These are phyloP conservation scores for Amanita brunnescens DNA, from an alignment of 768 basidiomycete species.

Conservation along the genomic window DNA sequence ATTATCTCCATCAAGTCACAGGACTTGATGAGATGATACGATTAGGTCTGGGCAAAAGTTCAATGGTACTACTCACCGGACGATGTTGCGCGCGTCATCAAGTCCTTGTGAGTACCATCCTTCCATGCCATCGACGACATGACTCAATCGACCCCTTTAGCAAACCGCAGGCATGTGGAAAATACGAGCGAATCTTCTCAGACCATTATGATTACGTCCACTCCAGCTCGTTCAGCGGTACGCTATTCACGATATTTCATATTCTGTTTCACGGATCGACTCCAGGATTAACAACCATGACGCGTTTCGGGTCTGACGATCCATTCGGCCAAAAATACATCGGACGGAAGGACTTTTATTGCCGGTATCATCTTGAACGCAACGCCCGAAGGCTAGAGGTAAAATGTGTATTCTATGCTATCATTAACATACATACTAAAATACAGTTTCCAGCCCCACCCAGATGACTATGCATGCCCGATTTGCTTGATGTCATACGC, in stretches of 20 bases:
- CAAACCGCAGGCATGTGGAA: slow-evolving; percentile 31
- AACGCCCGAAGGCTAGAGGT: slow-evolving; percentile 15
- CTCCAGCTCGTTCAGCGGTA: slow-evolving; percentile 36
- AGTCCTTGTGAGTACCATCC: slow-evolving; percentile 36
- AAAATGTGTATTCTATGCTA: slow-evolving; percentile 16
- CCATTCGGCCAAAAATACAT: slow-evolving; percentile 31
- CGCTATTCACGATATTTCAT: background rate
- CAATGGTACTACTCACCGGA: slow-evolving; percentile 47
- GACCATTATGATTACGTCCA: slow-evolving; percentile 33
- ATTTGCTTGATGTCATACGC: slow-evolving; percentile 39
- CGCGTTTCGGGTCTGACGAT: slow-evolving; percentile 25
- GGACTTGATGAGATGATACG: too few species aligned
- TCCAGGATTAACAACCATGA: background rate
- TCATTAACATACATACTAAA: background rate
- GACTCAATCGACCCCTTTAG: slow-evolving; percentile 13
- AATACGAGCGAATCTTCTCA: slow-evolving; percentile 41
- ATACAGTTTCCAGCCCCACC: slow-evolving; percentile 30
- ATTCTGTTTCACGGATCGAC: background rate
- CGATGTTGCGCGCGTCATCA: slow-evolving; percentile 36
- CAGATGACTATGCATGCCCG: slow-evolving; percentile 26
- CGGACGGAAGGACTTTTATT: slow-evolving; percentile 32
- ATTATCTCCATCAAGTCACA: too few species aligned
- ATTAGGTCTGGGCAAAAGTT: slow-evolving; percentile 43
- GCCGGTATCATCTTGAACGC: slow-evolving; percentile 34
- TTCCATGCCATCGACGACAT: background rate